Conservation (phyloP, 148 eudicot species). For the Linanthus parryae region DNA sequence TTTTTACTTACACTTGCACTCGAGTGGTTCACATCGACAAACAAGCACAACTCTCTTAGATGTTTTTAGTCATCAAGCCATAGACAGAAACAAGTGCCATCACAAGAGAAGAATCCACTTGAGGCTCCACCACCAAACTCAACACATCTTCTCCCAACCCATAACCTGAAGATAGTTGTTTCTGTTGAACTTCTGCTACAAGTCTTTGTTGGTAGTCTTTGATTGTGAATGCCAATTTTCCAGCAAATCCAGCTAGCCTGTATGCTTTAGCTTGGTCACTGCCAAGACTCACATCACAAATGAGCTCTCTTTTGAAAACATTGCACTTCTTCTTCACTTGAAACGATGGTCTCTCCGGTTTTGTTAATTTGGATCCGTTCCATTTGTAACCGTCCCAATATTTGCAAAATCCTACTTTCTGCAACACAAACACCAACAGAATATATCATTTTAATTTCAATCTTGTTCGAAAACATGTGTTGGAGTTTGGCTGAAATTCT, state of each 20-base stretch:
- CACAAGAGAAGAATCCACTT: conserved; percentile 40
- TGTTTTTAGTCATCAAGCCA: conserved; percentile 34
- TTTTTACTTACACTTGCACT: too few species aligned
- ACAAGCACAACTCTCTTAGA: too few species aligned
- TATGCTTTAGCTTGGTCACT: conserved; percentile 18
- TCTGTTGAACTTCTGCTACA: conserved; percentile 48
- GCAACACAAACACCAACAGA: conserved; percentile 5
- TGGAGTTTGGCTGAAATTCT: too few species aligned
- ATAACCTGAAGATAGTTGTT: conserved; percentile 38
- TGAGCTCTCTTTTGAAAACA: conserved; percentile 14
- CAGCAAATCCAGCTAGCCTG: conserved; percentile 26
- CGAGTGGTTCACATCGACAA: too few species aligned
- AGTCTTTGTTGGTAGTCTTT: conserved; percentile 21
- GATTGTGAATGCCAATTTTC: conserved; percentile 47
- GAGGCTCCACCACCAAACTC: conserved; percentile 41
- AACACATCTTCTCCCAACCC: conserved; percentile 58
- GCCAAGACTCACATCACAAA: conserved; percentile 29
- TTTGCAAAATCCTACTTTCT: conserved; percentile 37
- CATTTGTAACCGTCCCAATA: conserved; percentile 55
- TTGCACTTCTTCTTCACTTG: conserved; percentile 28
- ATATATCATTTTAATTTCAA: too few species aligned
- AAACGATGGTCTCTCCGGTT: conserved; percentile 47
- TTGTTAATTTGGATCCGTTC: conserved; percentile 16
- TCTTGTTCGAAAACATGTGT: too few species aligned
- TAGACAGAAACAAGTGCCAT: conserved; percentile 52